A percentile compares a stretch with the other conserved stretches of the same genome.
These are phyloP conservation scores for Colletotrichum sp. DNA, from an alignment of 2,329 filamentous ascomycete genomes.

Conservation along the genomic window DNA sequence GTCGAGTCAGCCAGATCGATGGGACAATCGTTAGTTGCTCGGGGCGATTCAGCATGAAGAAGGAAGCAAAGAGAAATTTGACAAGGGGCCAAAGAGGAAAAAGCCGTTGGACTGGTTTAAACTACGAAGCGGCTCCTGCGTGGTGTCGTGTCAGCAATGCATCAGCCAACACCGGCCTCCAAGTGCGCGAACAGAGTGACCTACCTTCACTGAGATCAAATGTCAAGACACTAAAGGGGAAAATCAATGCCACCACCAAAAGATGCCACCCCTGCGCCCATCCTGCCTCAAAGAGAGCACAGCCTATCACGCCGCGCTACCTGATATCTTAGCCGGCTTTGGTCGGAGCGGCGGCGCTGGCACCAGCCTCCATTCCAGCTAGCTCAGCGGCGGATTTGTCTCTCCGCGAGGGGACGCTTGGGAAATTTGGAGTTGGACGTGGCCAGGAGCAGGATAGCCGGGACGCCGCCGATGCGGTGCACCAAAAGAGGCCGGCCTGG, in stretches of 20 bases:
- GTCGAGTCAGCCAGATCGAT: not conserved
- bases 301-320: not conserved
- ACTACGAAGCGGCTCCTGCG: not conserved
- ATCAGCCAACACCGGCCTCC: not conserved
- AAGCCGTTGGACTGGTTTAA: not conserved
- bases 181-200: not conserved
- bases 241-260: not conserved
- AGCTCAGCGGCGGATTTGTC: not conserved
- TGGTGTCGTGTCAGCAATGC: not conserved
- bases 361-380: not conserved
- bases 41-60: not conserved
- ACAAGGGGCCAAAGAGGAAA: not conserved
- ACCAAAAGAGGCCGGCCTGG: not conserved
- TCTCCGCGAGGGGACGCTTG: not conserved
- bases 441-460: not conserved
- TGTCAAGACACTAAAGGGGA: not conserved
- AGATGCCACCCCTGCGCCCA: not conserved
- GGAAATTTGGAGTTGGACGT: not conserved
- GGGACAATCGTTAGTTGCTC: not conserved
- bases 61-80: not conserved
- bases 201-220: not conserved
- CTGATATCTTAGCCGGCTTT: not conserved
- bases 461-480: not conserved
- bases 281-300: not conserved
- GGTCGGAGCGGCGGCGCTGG: not conserved